phyloP scores from a whole-genome alignment of 2,329 filamentous ascomycete species.

The Pseudogymnoascus sp. region DNA sequence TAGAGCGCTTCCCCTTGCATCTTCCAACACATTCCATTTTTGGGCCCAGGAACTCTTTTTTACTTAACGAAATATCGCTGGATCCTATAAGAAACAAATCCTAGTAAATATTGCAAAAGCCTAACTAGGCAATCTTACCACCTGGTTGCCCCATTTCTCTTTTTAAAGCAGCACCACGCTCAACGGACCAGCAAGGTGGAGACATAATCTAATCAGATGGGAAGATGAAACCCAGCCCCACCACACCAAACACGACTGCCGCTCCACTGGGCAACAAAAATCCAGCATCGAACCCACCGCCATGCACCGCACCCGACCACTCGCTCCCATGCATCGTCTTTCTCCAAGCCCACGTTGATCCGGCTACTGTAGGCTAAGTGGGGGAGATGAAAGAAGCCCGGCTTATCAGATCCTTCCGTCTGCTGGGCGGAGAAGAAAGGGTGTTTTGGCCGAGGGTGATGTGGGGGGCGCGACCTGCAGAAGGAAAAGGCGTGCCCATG shows the following conservation, averaged over 20 bases:
- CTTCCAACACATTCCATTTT: not conserved
- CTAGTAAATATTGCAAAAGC: not conserved
- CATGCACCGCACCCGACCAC: not conserved
- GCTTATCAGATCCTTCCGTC: conserved; percentile 1
- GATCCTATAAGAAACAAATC: not conserved
- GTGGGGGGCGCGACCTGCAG: not conserved
- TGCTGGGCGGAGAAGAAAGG: not conserved
- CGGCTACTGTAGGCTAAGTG: not conserved
- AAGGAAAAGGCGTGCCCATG: not conserved
- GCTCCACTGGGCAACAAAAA: not conserved
- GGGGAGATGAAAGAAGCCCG: not conserved
- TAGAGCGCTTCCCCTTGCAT: not conserved
- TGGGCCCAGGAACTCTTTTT: not conserved
- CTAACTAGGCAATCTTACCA: not conserved
- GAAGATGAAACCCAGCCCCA: not conserved
- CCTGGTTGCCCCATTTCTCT: not conserved
- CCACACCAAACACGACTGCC: not conserved
- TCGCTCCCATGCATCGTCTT: not conserved
- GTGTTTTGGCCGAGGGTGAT: not conserved
- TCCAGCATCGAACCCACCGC: not conserved
- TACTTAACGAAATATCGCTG: not conserved
- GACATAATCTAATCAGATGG: conserved; percentile 8
- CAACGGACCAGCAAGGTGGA: not conserved
- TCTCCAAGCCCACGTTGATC: not conserved
- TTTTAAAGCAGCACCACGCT: not conserved